phyloP scores from a whole-genome alignment of 1,139 yeast species.

The Sugiyamaella paludigena region DNA sequence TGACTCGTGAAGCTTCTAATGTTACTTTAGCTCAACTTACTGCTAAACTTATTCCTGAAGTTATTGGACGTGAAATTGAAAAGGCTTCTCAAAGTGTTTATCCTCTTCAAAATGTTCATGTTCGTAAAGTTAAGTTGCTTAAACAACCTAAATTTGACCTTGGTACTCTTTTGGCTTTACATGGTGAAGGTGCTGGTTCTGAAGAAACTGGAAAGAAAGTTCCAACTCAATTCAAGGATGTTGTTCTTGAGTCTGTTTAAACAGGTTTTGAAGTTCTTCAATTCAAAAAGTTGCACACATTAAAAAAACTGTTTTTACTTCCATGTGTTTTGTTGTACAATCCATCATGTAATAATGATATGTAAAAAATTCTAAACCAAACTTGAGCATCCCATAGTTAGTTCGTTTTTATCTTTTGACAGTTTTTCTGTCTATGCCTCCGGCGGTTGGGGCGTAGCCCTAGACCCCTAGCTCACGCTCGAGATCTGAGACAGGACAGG shows the following conservation, averaged over 20 bases:
- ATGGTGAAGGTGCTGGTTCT: conserved; percentile 76
- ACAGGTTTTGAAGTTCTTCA: no score
- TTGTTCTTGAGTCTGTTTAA: conserved; percentile 81
- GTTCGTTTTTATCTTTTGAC: no score
- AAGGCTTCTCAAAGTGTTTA: conserved; percentile 79
- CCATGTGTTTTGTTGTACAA: no score
- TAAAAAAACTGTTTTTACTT: no score
- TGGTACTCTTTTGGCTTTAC: conserved; percentile 83
- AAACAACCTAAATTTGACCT: conserved; percentile 90
- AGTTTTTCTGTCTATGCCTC: no score
- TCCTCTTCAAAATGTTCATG: conserved; percentile 90
- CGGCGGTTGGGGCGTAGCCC: no score
- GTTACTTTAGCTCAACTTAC: conserved; percentile 85
- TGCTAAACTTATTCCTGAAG: conserved; percentile 86
- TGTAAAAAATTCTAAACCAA: no score
- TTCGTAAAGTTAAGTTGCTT: conserved; percentile 87
- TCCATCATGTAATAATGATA: no score
- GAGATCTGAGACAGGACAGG: no score
- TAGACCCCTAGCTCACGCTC: no score
- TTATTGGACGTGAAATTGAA: conserved; percentile 87
- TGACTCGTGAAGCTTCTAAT: conserved; percentile 81
- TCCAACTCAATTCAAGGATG: conserved; percentile 84
- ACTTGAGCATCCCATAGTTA: no score
- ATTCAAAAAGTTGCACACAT: no score
- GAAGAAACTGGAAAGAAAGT: conserved; percentile 93